phyloP scores from a whole-genome alignment of 331 rosid species.

The Dryas integrifolia region DNA sequence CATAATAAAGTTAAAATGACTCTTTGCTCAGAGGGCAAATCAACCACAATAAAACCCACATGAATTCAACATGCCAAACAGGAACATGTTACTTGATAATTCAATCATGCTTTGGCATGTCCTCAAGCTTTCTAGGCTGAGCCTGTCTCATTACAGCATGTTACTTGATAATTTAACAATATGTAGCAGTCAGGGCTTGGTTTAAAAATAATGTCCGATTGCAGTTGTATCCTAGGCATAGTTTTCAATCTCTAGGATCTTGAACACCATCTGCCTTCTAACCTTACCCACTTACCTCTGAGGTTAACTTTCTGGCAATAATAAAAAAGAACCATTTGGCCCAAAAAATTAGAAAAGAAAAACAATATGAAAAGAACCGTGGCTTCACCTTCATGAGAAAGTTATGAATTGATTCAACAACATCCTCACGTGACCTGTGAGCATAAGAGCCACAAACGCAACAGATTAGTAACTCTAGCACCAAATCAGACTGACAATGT shows the following conservation, averaged over 20 bases:
- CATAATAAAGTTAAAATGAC: not conserved
- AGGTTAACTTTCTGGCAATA: not conserved
- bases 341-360: not conserved
- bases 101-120: no score
- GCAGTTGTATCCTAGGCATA: slow-evolving; percentile 2
- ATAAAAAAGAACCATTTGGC: not conserved
- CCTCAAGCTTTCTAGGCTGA: no score
- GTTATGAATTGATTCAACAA: slow-evolving; percentile 82
- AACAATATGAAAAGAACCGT: slow-evolving; percentile 19
- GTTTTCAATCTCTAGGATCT: not conserved
- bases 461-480: slow-evolving; percentile 21
- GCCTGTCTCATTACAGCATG: no score
- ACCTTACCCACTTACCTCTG: not conserved
- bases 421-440: slow-evolving; percentile 88
- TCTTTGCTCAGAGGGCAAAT: not conserved
- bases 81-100: not conserved
- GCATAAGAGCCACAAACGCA: slow-evolving; percentile 20
- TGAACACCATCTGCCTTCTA: not conserved
- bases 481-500: slow-evolving; percentile 19
- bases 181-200: no score
- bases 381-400: slow-evolving; percentile 70
- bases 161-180: no score
- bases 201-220: no score
- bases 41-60: not conserved
- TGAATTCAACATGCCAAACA: not conserved